phyloP scores from a whole-genome alignment of 805 yeast species.

The Metschnikowia shivogae region DNA sequence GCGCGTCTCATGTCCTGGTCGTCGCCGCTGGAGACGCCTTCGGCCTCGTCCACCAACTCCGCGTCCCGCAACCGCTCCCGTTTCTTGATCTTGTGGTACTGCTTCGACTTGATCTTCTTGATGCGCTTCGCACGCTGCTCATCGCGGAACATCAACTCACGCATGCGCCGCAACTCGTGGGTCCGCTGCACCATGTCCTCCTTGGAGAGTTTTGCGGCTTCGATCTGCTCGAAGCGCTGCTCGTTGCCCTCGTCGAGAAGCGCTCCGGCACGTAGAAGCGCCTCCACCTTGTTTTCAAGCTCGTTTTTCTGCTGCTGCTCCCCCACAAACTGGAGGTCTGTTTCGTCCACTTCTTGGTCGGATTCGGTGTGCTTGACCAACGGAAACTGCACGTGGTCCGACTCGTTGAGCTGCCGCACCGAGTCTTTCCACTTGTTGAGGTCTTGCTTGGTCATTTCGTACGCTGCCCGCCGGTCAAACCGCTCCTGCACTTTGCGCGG shows the following conservation, averaged over 20 bases:
- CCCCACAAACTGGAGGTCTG: constrained; percentile 19
- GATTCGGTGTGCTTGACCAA: constrained; percentile 38
- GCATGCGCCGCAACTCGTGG: constrained; percentile 80
- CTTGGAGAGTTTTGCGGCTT: constrained; percentile 71
- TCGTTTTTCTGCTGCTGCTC: constrained; percentile 42
- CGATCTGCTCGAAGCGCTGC: constrained; percentile 83
- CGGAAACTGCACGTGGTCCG: constrained; percentile 83
- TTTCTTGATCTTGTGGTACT: constrained; percentile 81
- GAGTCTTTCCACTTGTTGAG: constrained; percentile 86
- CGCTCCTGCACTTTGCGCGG: constrained; percentile 84
- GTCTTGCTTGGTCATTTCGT: constrained; percentile 81
- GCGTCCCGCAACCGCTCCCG: constrained; percentile 71
- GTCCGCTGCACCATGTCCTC: constrained; percentile 75
- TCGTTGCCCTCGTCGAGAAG: constrained; percentile 69
- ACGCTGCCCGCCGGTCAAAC: constrained; percentile 85
- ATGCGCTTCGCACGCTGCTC: constrained; percentile 86
- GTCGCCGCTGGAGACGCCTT: constrained; percentile 60
- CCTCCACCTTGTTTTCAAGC: constrained; percentile 62
- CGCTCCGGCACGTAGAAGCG: constrained; percentile 59
- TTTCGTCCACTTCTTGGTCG: constrained; percentile 26
- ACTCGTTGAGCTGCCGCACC: constrained; percentile 71
- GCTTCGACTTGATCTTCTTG: constrained; percentile 91
- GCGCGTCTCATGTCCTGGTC: constrained; percentile 78
- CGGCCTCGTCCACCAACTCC: constrained; percentile 61
- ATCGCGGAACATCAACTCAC: constrained; percentile 95